A percentile compares a stretch with the other conserved stretches of the same genome.
These are phyloP conservation scores for Carallia brachiata DNA, from an alignment of 345 rosid species.

Conservation along the genomic window DNA sequence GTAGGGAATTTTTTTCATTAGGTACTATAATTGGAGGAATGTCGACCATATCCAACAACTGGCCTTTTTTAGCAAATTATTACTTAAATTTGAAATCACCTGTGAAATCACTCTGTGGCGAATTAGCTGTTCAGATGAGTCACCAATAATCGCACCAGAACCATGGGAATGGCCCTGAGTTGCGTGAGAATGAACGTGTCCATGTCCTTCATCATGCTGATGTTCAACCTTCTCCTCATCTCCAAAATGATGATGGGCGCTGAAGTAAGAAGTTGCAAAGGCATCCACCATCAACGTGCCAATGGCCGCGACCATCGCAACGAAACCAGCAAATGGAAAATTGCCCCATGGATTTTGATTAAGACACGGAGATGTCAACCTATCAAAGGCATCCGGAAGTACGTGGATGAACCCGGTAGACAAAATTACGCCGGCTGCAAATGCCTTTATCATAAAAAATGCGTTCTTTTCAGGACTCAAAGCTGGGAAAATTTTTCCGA, in stretches of 20 bases:
- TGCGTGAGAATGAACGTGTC: slow-evolving; percentile 32
- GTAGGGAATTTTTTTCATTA: neutral
- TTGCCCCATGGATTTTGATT: slow-evolving; percentile 41
- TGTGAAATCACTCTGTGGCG: slow-evolving; percentile 47
- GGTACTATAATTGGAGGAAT: neutral
- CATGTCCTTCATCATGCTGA: neutral
- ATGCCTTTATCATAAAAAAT: slow-evolving; percentile 48
- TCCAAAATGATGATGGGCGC: slow-evolving; percentile 4
- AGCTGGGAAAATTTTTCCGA: slow-evolving; percentile 34
- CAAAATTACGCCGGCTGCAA: slow-evolving; percentile 55
- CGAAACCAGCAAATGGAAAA: slow-evolving; percentile 48
- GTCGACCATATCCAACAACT: too few species aligned
- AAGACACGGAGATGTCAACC: slow-evolving; percentile 46
- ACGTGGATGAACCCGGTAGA: slow-evolving; percentile 52
- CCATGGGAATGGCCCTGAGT: slow-evolving; percentile 45
- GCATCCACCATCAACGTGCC: slow-evolving; percentile 49
- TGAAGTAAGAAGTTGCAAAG: slow-evolving; percentile 42
- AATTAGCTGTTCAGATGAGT: slow-evolving; percentile 30
- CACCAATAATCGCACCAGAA: neutral
- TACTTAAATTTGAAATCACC: slow-evolving; percentile 14
- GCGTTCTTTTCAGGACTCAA: slow-evolving; percentile 36
- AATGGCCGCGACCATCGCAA: slow-evolving; percentile 46
- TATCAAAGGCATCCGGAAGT: slow-evolving; percentile 50
- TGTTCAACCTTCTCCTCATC: slow-evolving; percentile 24
- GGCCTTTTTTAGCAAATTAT: too few species aligned